Conservation (phyloP, 2,329 filamentous ascomycete species). For the Pseudogymnoascus sp. region DNA sequence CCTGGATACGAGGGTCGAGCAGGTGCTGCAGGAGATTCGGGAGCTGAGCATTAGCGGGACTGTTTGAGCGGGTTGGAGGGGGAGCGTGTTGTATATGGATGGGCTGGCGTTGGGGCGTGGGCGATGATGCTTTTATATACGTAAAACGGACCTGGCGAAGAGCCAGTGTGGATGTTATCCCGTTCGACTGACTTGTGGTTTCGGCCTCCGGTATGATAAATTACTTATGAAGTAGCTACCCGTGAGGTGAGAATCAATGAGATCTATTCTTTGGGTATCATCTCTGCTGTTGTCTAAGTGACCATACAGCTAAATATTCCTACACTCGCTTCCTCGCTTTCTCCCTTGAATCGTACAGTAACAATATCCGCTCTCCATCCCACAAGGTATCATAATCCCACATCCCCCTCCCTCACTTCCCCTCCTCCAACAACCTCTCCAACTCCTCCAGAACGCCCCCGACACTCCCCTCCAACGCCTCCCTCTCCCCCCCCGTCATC, state of each 20-base stretch:
- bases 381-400: neutral
- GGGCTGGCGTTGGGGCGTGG: conserved; percentile 62
- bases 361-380: neutral
- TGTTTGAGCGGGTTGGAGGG: conserved; percentile 39
- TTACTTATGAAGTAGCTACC: neutral
- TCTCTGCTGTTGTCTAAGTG: neutral
- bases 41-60: conserved; percentile 85
- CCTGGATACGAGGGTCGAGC: conserved; percentile 82
- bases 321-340: neutral
- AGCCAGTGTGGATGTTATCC: neutral
- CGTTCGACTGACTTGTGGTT: neutral
- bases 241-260: neutral
- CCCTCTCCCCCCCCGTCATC: conserved; percentile 49
- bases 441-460: conserved; percentile 22
- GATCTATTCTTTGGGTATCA: conserved; percentile 5
- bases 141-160: neutral
- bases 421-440: conserved; percentile 14
- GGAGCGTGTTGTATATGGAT: conserved; percentile 78
- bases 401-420: neutral
- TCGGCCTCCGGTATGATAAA: neutral
- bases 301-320: neutral
- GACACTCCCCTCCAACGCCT: conserved; percentile 40
- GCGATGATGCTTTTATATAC: conserved; percentile 49
- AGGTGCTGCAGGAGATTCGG: conserved; percentile 92
- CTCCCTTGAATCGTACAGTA: neutral